Percentiles rank a stretch among this genome's conserved stretches.
Conservation (phyloP, 2,329 filamentous ascomycete genomes). For the Bipolaris victoriae region DNA sequence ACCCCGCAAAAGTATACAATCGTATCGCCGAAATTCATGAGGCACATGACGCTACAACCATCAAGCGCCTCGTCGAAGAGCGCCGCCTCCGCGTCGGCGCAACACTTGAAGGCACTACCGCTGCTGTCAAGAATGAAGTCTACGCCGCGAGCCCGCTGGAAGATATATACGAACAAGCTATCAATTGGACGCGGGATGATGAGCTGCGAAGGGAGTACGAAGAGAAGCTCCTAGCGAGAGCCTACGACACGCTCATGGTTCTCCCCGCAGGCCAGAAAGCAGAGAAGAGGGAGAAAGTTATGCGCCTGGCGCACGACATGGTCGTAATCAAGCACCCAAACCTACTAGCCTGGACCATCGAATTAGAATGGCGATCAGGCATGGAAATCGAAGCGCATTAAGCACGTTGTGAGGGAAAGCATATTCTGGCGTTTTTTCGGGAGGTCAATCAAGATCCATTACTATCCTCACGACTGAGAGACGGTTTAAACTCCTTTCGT, state of each 20-base stretch:
- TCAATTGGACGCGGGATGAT: conserved; percentile 90
- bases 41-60: conserved; percentile 82
- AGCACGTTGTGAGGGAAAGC: not conserved
- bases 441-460: too few species aligned
- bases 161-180: conserved; percentile 77
- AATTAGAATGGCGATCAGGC: conserved; percentile 79
- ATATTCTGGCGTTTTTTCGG: conserved; percentile 14
- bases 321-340: conserved; percentile 94
- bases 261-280: conserved; percentile 71
- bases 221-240: conserved; percentile 84
- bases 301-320: conserved; percentile 85
- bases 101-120: conserved; percentile 79
- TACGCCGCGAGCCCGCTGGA: conserved; percentile 78
- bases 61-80: conserved; percentile 89
- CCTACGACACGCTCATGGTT: conserved; percentile 76
- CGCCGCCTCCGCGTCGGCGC: conserved; percentile 86
- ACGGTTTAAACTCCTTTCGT: too few species aligned
- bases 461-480: too few species aligned
- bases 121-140: conserved; percentile 87
- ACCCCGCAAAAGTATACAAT: conserved; percentile 80
- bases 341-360: conserved; percentile 86
- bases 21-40: conserved; percentile 84
- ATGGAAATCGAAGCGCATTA: conserved; percentile 36
- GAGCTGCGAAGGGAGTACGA: conserved; percentile 83
- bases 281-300: conserved; percentile 72